phyloP scores from a whole-genome alignment of 352 stramenopile genomes.

The Pythium scleroteichum region DNA sequence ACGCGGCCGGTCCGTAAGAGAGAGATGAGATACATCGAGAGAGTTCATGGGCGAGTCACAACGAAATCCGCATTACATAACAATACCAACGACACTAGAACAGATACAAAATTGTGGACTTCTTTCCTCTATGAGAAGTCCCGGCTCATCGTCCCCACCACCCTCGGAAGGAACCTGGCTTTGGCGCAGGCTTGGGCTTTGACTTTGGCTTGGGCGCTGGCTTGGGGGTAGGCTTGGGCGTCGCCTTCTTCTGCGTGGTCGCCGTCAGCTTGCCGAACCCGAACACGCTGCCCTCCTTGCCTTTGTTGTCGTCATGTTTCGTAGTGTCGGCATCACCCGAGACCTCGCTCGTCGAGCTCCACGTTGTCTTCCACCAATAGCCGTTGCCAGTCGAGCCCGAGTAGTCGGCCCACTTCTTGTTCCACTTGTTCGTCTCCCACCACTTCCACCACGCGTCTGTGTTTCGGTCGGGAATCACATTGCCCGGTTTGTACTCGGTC shows the following conservation, averaged over 20 bases:
- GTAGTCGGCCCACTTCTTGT: slow-evolving; percentile 24
- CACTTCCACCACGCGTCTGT: slow-evolving; percentile 15
- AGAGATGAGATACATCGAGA: not conserved
- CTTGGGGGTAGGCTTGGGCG: slow-evolving; percentile 1
- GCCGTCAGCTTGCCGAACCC: too few relatives aligned
- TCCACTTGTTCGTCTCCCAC: slow-evolving; percentile 16
- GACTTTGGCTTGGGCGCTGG: not conserved
- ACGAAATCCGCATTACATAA: not conserved
- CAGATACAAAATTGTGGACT: not conserved
- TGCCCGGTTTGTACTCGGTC: slow-evolving; percentile 5
- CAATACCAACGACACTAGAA: not conserved
- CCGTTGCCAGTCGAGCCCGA: slow-evolving; percentile 10
- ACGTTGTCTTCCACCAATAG: slow-evolving; percentile 9
- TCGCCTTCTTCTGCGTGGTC: slow-evolving; percentile 1
- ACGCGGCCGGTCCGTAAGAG: not conserved
- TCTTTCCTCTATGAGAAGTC: not conserved
- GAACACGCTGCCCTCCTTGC: not conserved
- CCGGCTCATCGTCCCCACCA: slow-evolving; percentile 4
- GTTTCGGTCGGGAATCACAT: slow-evolving; percentile 15
- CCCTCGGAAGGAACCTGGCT: too few relatives aligned
- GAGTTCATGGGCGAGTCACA: not conserved
- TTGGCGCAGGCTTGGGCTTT: not conserved
- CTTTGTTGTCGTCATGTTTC: not conserved
- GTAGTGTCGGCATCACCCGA: not conserved
- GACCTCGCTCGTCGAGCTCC: slow-evolving; percentile 5